phyloP scores from a whole-genome alignment of 148 eudicot species.

The Cornus kousa region DNA sequence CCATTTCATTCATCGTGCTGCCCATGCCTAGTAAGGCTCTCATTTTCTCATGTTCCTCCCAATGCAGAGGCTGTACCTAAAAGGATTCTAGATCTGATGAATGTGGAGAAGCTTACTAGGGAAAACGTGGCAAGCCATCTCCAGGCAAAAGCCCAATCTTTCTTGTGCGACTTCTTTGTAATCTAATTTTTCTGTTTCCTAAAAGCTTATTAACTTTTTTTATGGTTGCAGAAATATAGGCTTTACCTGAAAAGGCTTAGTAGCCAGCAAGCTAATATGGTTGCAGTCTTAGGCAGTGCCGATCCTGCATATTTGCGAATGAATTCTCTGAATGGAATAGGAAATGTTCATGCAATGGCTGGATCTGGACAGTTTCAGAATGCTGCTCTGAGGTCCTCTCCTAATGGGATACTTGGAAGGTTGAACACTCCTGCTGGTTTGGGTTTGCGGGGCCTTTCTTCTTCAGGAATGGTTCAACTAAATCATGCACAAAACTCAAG shows the following conservation, averaged over 20 bases:
- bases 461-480: conserved; percentile 43
- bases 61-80: conserved; percentile 72
- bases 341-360: conserved; percentile 34
- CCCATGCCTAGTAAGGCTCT: background rate
- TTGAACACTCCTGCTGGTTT: conserved; percentile 47
- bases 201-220: background rate
- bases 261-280: conserved; percentile 64
- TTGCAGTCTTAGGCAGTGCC: conserved; percentile 52
- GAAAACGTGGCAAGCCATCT: conserved; percentile 85
- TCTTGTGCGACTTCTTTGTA: background rate
- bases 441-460: conserved; percentile 39
- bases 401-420: conserved; percentile 40
- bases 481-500: conserved; percentile 38
- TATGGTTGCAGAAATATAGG: conserved; percentile 58
- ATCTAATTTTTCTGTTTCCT: background rate
- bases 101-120: conserved; percentile 60
- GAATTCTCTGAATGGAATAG: conserved; percentile 28
- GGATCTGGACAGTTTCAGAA: conserved; percentile 34
- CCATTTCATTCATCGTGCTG: background rate
- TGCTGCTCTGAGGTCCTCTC: conserved; percentile 41
- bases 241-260: conserved; percentile 57
- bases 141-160: conserved; percentile 37
- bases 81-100: conserved; percentile 67
- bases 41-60: background rate
- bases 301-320: conserved; percentile 44